A percentile compares a stretch with the other conserved stretches of the same genome.
Conservation (phyloP, 345 rosid species). For the Eucalyptus cloeziana region DNA sequence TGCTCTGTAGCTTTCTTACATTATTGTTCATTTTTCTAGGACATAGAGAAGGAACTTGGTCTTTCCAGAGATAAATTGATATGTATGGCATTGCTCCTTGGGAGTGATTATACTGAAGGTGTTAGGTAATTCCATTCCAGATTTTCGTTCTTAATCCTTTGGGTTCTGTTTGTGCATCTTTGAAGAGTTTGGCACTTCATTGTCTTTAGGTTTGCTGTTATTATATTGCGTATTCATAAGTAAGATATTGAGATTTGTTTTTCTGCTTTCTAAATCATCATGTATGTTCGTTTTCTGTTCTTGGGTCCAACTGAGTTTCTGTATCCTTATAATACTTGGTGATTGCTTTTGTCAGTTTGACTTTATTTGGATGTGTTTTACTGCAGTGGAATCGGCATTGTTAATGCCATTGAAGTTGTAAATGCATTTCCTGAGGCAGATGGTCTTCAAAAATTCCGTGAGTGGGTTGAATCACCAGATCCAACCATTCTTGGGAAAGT, state of each 20-base stretch:
- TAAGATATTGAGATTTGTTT: background rate
- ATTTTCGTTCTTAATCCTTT: background rate
- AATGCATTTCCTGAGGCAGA: constrained; percentile 91
- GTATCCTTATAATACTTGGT: background rate
- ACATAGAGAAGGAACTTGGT: constrained; percentile 88
- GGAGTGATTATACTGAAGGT: constrained; percentile 99
- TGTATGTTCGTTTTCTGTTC: background rate
- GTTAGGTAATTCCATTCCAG: constrained; percentile 39
- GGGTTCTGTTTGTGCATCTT: background rate
- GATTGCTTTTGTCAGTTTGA: background rate
- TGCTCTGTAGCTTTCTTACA: background rate
- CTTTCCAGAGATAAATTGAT: constrained; percentile 69
- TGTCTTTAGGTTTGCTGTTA: background rate
- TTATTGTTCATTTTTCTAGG: constrained; percentile 19
- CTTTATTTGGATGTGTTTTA: background rate
- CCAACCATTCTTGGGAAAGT: constrained; percentile 70
- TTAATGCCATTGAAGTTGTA: constrained; percentile 92
- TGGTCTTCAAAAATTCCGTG: constrained; percentile 79
- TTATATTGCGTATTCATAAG: background rate
- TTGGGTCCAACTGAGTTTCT: background rate
- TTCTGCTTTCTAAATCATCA: background rate
- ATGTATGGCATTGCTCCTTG: constrained; percentile 91
- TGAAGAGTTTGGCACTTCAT: background rate
- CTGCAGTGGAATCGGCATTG: constrained; percentile 95
- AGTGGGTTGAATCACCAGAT: constrained; percentile 98